Evolutionary conservation across 495 filamentous ascomycete species (phyloP).

Genomic region (Penicillium bialowiezense): DNA sequence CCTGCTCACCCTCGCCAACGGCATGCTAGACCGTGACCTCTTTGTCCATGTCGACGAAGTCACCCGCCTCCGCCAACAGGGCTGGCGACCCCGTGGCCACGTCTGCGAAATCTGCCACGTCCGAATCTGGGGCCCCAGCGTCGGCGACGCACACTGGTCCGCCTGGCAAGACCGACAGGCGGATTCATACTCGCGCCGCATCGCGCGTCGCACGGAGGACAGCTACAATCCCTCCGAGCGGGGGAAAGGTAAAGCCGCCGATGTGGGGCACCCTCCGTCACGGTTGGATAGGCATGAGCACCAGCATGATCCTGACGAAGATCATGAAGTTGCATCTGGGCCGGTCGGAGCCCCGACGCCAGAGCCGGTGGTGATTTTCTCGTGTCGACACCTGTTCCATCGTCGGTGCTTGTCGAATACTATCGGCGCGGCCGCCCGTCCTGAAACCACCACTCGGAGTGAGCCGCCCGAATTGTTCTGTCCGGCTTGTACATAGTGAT

Average conservation of each 20-base stretch:
- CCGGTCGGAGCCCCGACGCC: not conserved
- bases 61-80: conserved; percentile 70
- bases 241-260: conserved; percentile 45
- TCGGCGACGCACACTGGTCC: conserved; percentile 72
- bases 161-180: conserved; percentile 70
- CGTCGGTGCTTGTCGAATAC: conserved; percentile 43
- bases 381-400: conserved; percentile 56
- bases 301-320: conserved; percentile 13
- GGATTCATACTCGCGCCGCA: conserved; percentile 34
- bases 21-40: conserved; percentile 82
- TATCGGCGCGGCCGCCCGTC: conserved; percentile 13
- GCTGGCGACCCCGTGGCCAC: conserved; percentile 84
- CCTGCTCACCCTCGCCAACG: conserved; percentile 78
- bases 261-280: conserved; percentile 19
- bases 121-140: conserved; percentile 86
- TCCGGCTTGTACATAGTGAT: conserved; percentile 36
- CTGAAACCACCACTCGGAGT: conserved; percentile 17
- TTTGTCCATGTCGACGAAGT: conserved; percentile 81
- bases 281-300: conserved; percentile 15
- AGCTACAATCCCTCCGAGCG: conserved; percentile 29
- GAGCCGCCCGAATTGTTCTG: conserved; percentile 36
- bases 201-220: conserved; percentile 28
- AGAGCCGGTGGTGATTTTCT: conserved; percentile 48
- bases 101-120: conserved; percentile 83
- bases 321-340: conserved; percentile 2